phyloP scores from a whole-genome alignment of 768 basidiomycete genomes.

The Psilocybe azurescens region DNA sequence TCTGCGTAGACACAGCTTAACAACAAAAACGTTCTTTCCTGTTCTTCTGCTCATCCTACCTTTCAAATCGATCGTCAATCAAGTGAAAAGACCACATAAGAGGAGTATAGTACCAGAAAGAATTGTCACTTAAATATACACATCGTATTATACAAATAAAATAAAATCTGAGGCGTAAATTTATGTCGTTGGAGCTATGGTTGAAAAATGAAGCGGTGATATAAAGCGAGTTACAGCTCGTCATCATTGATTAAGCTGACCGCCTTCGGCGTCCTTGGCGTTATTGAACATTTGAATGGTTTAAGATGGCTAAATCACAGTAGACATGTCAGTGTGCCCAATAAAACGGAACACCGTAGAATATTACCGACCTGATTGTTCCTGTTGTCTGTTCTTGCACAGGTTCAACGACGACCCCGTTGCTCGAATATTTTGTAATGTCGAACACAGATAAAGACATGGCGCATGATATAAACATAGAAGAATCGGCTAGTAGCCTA shows the following conservation, averaged over 20 bases:
- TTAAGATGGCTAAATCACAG: slow-evolving; percentile 40
- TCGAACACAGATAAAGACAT: slow-evolving; percentile 49
- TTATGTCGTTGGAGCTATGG: no score
- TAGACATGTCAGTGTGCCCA: not conserved
- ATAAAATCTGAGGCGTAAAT: not conserved
- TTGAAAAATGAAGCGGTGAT: not conserved
- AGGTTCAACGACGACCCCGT: slow-evolving; percentile 36
- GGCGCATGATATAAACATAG: slow-evolving; percentile 44
- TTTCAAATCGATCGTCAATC: no score
- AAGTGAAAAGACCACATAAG: no score
- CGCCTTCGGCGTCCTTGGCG: slow-evolving; percentile 45
- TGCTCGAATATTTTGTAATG: slow-evolving; percentile 35
- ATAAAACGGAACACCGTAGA: not conserved
- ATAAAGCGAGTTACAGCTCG: slow-evolving; percentile 6
- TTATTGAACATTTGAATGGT: slow-evolving; percentile 45
- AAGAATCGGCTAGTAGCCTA: slow-evolving; percentile 44
- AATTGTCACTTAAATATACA: no score
- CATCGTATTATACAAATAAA: no score
- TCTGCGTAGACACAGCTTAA: no score
- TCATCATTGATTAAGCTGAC: slow-evolving; percentile 41
- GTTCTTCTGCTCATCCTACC: no score
- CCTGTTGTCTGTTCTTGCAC: slow-evolving; percentile 46
- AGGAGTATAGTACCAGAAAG: no score
- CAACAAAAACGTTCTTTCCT: no score
- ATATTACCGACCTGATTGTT: slow-evolving; percentile 44